Conservation (phyloP, 805 yeast species). For the Wickerhamiella slavikovae region DNA sequence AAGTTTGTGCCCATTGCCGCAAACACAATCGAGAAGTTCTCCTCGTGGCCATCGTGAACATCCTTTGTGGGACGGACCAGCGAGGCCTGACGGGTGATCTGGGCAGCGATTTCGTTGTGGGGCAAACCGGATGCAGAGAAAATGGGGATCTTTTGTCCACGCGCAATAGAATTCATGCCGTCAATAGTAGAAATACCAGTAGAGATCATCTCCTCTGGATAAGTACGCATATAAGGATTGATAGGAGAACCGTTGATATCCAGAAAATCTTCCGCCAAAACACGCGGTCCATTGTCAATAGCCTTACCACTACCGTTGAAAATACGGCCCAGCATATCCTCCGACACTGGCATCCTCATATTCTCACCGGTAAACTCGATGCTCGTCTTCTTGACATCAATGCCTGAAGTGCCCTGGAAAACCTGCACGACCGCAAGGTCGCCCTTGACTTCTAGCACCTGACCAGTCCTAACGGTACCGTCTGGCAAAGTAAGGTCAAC, state of each 20-base stretch:
- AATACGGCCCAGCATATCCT: slow-evolving; percentile 92
- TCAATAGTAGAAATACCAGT: slow-evolving; percentile 98
- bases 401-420: slow-evolving; percentile 96
- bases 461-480: slow-evolving; percentile 88
- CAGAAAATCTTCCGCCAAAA: slow-evolving; percentile 93
- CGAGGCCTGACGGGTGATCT: slow-evolving; percentile 98
- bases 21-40: slow-evolving; percentile 94
- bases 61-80: slow-evolving; percentile 98
- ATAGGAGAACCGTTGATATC: slow-evolving; percentile 98
- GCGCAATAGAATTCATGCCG: slow-evolving; percentile 98
- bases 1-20: slow-evolving; percentile 99
- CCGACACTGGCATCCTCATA: slow-evolving; percentile 84
- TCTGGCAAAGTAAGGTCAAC: slow-evolving; percentile 94
- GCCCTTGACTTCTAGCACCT: slow-evolving; percentile 94
- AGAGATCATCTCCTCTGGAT: slow-evolving; percentile 99
- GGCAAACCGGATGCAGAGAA: slow-evolving; percentile 99
- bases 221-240: slow-evolving; percentile 93
- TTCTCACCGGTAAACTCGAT: slow-evolving; percentile 95
- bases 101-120: slow-evolving; percentile 98
- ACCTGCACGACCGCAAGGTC: slow-evolving; percentile 96
- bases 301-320: slow-evolving; percentile 99
- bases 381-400: slow-evolving; percentile 92
- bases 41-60: slow-evolving; percentile 99
- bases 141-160: slow-evolving; percentile 99
- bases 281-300: slow-evolving; percentile 94